Percentiles rank a stretch among this genome's conserved stretches.
Conservation (phyloP, 78 protist genomes). For the Anaeramoeba flamelloides region DNA sequence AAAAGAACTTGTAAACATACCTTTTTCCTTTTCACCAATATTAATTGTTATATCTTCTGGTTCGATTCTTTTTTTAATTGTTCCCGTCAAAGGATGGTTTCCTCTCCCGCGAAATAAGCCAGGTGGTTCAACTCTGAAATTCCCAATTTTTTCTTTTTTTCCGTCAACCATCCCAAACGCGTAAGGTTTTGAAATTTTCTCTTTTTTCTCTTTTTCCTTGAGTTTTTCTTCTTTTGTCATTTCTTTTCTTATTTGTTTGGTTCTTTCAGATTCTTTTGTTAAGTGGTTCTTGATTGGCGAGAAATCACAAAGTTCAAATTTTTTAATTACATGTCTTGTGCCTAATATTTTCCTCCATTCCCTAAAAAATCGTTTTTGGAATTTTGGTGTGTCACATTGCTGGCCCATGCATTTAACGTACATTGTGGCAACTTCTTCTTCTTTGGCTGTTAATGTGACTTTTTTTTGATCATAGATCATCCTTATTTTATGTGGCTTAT, state of each 20-base stretch:
- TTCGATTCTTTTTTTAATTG: conserved; percentile 41
- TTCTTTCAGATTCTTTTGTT: conserved; percentile 24
- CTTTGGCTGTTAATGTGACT: conserved; percentile 32
- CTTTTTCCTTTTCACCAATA: conserved; percentile 54
- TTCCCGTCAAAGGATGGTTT: conserved; percentile 85
- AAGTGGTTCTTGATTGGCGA: conserved; percentile 34
- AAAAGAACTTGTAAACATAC: too few species aligned
- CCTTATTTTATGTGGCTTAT: too few species aligned
- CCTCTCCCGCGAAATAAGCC: conserved; percentile 97
- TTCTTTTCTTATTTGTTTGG: conserved; percentile 14
- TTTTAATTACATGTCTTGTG: conserved; percentile 13
- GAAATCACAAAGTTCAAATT: conserved; percentile 61
- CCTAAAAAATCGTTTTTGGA: conserved; percentile 10
- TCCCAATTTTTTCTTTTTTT: conserved; percentile 61
- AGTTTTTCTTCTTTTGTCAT: conserved; percentile 4
- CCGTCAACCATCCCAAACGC: conserved; percentile 81
- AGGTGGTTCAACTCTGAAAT: conserved; percentile 89
- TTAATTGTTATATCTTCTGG: conserved; percentile 92
- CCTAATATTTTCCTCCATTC: too few species aligned
- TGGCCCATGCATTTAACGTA: conserved; percentile 50
- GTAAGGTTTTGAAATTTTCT: conserved; percentile 30
- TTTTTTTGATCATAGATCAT: too few species aligned
- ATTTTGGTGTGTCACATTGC: too few species aligned
- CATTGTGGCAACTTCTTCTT: conserved; percentile 75
- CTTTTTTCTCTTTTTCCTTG: conserved; percentile 34